Base-by-base conservation (phyloP, 2,329 filamentous ascomycete species). In the Calonectria leucothoes region DNA sequence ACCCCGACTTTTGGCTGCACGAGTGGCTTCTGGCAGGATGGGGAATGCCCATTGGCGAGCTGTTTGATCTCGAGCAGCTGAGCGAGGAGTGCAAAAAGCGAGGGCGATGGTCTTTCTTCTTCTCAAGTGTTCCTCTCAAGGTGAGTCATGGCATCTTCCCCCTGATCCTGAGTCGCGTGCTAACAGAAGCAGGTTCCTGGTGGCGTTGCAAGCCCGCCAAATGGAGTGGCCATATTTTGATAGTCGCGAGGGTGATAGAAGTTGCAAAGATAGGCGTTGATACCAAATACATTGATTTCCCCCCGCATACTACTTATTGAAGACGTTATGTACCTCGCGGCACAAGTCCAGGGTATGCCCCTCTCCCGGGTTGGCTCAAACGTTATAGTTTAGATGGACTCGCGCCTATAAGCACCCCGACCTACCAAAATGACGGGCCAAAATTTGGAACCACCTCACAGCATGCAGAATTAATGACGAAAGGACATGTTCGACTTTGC, bases 51-150 rank as follows among this genome's bases (percentile, higher is more conserved):
- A 80, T 82, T 72, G 81, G 82, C 66, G 85, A 87, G 55, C 70
- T 83, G 1, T 84, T 83, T 35, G 82, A 85, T 45, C 69, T 84
- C 29, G 82, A 84, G 67, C 77, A 70, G 27, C 72, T 84, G 57
- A 81, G 81, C 15, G 80, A 88, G 84, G 88, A 83, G 2, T 92
- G 91, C 82, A 90, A 90, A 73, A 85, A 88, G 73, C 84, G 86
- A 7, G 85, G 83, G 15, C 69, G 87, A 17, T 89, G 86, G 84
- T 83, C 82, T 0, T 90, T 90, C 72, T 90, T 90, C 73, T 79
- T 90, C 25, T 84, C 85, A 1, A 88, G 86, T 25, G 82, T 85
- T 61, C 88, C 87, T 1, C 79, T 89, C 42, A 88, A 89, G 25
- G 70, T 72, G 17, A 39, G 70, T 42, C n/a, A n/a, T n/a, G 11